Evolutionary conservation across 441 rosid genomes (phyloP), one percentile per base, ranked within the genome.

Genomic region (Flueggea neowawraea): DNA sequence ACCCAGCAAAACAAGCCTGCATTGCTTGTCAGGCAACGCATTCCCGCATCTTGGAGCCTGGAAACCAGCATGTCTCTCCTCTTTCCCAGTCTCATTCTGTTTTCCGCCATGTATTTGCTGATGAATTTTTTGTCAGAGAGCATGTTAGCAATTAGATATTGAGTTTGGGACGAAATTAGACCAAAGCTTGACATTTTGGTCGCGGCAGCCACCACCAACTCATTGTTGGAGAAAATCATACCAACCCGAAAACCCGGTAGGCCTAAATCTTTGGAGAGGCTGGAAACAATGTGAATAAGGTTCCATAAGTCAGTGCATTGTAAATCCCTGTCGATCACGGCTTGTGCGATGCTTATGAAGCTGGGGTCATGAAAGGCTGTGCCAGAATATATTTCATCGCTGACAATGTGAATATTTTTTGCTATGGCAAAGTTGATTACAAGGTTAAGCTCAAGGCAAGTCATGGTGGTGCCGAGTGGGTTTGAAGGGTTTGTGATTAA

Each of bases 151-250:
- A 89, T 78, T 56, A 86, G 31, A 71, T 82, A 78, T 57, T 89
- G 96, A 16, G 93, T 89, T 70, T 89, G 96, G 0, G 96, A 72
- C 0, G 93, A 89, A 6, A 89, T 90, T 2, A 89, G 63, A 50
- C 96, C 93, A 47, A 86, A 89, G 75, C 90, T 89, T 4, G 93
- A 89, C 96, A 89, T 89, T 71, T 77, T 89, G n/a, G n/a, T n/a
- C n/a, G 14, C 93, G 67, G 0, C 83, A 84, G 9, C 80, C 69
- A 82, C 89, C 14, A 86, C 89, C 8, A 67, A 67, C 62, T 89
- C 74, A 49, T 89, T 84, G 84, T 86, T 84, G 6, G 96, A 86
- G 64, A 86, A 89, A 4, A 89, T 61, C 7, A 89, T 82, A 50
- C 96, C 96, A 6, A 89, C 83, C 65, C 90, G 80, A 48, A 89